Evolutionary conservation across 2,329 filamentous ascomycete genomes (phyloP).

Genomic region (Talaromyces verruculosus): DNA sequence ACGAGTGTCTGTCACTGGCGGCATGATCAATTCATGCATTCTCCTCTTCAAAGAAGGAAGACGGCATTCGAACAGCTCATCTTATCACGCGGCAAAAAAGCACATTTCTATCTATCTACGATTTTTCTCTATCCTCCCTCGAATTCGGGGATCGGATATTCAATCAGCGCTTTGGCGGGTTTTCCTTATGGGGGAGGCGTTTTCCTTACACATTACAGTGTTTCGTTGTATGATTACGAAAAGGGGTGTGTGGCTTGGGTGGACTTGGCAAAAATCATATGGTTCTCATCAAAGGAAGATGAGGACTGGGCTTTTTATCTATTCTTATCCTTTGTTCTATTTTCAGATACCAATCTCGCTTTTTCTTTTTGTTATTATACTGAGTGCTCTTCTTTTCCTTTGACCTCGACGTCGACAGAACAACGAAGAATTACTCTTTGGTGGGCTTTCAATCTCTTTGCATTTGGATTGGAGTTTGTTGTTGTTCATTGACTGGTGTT

Average conservation of each 20-base stretch:
- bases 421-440: neutral
- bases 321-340: conserved; percentile 7
- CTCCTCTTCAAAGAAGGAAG: neutral
- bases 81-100: neutral
- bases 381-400: neutral
- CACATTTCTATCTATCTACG: neutral
- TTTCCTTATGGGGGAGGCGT: conserved; percentile 11
- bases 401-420: neutral
- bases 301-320: neutral
- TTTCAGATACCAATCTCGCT: conserved; percentile 21
- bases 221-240: conserved; percentile 16
- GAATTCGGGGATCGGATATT: neutral
- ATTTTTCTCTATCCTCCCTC: neutral
- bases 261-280: conserved; percentile 1
- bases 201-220: conserved; percentile 5
- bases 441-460: conserved; percentile 19
- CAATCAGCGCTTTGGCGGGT: conserved; percentile 9
- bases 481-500: conserved; percentile 11
- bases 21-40: conserved; percentile 29
- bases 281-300: neutral
- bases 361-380: conserved; percentile 13
- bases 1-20: conserved; percentile 45
- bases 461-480: conserved; percentile 32
- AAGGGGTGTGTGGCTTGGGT: neutral
- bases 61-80: neutral